These are phyloP conservation scores for Saccharomyces hybrid DNA, from an alignment of 1,139 yeast genomes.

Conservation along the genomic window DNA sequence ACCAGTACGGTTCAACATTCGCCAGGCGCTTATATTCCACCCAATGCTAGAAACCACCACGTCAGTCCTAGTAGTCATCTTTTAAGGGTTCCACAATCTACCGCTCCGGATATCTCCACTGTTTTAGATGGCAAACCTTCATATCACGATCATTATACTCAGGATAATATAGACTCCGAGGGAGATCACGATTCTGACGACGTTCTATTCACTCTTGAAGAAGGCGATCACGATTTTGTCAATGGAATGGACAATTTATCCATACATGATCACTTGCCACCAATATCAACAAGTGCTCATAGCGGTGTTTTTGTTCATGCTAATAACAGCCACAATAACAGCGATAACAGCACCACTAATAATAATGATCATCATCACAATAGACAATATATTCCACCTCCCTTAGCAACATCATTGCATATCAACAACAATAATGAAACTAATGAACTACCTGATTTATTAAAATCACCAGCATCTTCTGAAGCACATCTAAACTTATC, in stretches of 20 bases:
- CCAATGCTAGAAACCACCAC: conserved; percentile 43
- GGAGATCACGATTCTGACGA: conserved; percentile 34
- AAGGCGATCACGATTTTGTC: conserved; percentile 29
- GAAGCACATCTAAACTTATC: conserved; percentile 1
- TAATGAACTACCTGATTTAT: conserved; percentile 26
- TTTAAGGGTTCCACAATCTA: conserved; percentile 18
- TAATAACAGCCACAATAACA: not conserved
- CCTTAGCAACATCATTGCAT: not conserved
- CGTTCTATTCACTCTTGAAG: conserved; percentile 39
- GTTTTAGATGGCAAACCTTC: conserved; percentile 17
- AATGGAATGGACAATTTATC: conserved; percentile 24
- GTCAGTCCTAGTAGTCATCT: conserved; percentile 1
- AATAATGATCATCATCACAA: conserved; percentile 6
- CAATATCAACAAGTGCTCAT: not conserved
- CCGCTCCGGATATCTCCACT: conserved; percentile 21
- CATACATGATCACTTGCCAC: conserved; percentile 7
- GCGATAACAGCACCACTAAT: not conserved
- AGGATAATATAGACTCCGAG: conserved; percentile 4
- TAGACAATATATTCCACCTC: conserved; percentile 3
- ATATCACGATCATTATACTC: conserved; percentile 18
- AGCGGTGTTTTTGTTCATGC: not conserved
- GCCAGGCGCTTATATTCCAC: conserved; percentile 62
- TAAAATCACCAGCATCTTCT: conserved; percentile 22
- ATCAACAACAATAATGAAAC: conserved; percentile 6
- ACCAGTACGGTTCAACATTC: conserved; percentile 18